These are phyloP conservation scores for Lactuca saligna DNA, from an alignment of 129 eudicot species.

Conservation along the genomic window DNA sequence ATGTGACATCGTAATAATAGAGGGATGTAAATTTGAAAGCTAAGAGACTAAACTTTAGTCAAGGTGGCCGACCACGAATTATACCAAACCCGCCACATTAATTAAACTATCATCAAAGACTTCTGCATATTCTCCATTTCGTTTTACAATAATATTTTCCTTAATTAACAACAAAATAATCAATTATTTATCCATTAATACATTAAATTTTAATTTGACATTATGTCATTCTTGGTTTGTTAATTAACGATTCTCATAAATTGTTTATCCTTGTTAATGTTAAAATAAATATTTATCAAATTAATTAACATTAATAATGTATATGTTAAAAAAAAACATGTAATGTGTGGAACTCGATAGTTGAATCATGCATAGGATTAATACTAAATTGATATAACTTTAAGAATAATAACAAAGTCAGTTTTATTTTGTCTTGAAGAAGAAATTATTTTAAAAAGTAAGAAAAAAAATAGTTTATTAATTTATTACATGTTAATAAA, in stretches of 20 bases:
- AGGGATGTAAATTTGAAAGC: slow-evolving; percentile 13
- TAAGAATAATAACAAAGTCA: no score
- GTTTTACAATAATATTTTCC: slow-evolving; percentile 4
- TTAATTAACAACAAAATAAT: neutral
- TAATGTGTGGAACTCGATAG: no score
- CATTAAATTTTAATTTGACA: neutral
- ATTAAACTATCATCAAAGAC: slow-evolving; percentile 32
- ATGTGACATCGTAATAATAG: slow-evolving; percentile 28
- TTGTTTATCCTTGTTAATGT: no score
- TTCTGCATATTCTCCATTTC: slow-evolving; percentile 22
- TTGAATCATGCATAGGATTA: no score
- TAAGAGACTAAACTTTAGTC: slow-evolving; percentile 23
- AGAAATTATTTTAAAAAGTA: no score
- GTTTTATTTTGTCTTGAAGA: no score
- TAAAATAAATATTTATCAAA: no score
- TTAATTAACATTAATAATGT: no score
- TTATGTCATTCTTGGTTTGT: neutral
- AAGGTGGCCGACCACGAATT: slow-evolving; percentile 46
- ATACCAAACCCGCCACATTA: slow-evolving; percentile 28
- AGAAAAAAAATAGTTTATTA: no score
- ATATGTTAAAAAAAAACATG: no score
- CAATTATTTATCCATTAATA: neutral
- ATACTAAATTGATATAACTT: no score
- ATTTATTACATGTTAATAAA: no score
- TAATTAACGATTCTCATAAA: neutral